A percentile compares a stretch with the other conserved stretches of the same genome.
These are phyloP conservation scores for Debaryomycetaceae sp. DNA, from an alignment of 1,139 yeast species.

Conservation along the genomic window DNA sequence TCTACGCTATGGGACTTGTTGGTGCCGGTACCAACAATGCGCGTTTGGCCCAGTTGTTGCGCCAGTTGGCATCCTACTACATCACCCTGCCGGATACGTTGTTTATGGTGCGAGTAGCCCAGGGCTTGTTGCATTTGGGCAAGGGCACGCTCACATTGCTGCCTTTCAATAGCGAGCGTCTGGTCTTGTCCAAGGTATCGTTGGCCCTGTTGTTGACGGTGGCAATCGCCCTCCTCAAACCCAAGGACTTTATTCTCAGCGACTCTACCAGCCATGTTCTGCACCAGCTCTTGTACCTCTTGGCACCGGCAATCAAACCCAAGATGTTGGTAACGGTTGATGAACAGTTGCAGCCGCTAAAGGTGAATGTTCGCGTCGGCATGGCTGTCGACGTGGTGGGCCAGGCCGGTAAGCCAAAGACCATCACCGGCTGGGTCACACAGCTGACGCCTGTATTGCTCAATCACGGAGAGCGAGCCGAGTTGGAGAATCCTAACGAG, in stretches of 20 bases:
- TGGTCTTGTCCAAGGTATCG: constrained; percentile 77
- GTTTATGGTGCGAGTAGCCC: constrained; percentile 90
- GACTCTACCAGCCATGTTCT: constrained; percentile 49
- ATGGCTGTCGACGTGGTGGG: constrained; percentile 99
- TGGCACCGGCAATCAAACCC: constrained; percentile 86
- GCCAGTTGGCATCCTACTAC: constrained; percentile 92
- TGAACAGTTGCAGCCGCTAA: constrained; percentile 75
- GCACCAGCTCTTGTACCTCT: constrained; percentile 67
- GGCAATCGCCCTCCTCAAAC: constrained; percentile 75
- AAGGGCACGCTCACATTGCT: constrained; percentile 87
- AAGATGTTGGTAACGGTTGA: constrained; percentile 89
- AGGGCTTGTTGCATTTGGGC: constrained; percentile 91
- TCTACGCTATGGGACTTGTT: constrained; percentile 93
- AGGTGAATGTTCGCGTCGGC: constrained; percentile 95
- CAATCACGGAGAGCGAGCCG: constrained; percentile 94
- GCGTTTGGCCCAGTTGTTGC: constrained; percentile 85
- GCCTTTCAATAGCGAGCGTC: constrained; percentile 86
- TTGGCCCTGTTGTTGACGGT: constrained; percentile 85
- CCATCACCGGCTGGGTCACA: constrained; percentile 99
- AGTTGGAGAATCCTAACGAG: constrained; percentile 81
- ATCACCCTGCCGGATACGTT: constrained; percentile 82
- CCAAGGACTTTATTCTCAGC: constrained; percentile 53
- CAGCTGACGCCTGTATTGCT: constrained; percentile 94
- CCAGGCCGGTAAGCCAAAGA: constrained; percentile 97
- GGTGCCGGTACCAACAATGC: constrained; percentile 99